Percentiles rank a stretch among this genome's conserved stretches.
Conservation (phyloP, 2,329 filamentous ascomycete genomes). For the Xylariaceae sp. region DNA sequence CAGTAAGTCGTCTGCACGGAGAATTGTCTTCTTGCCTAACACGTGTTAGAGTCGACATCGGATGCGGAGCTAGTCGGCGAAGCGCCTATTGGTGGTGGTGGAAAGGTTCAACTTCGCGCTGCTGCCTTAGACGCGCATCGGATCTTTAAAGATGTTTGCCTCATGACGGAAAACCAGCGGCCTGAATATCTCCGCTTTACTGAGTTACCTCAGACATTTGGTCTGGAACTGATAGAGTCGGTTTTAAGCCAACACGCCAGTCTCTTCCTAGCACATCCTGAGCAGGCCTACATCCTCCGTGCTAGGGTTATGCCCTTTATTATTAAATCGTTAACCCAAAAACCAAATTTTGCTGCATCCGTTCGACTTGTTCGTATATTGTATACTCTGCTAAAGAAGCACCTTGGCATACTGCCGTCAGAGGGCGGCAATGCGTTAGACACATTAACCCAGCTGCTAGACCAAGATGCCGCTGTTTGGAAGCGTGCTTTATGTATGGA, state of each 20-base stretch:
- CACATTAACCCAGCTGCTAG: slow-evolving; percentile 82
- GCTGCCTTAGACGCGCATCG: slow-evolving; percentile 86
- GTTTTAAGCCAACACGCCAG: slow-evolving; percentile 84
- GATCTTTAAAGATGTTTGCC: slow-evolving; percentile 88
- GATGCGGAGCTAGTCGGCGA: slow-evolving; percentile 68
- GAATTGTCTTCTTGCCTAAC: slow-evolving; percentile 6
- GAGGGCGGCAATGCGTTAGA: slow-evolving; percentile 86
- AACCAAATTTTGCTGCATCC: slow-evolving; percentile 79
- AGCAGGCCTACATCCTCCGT: slow-evolving; percentile 80
- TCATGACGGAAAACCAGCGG: slow-evolving; percentile 83
- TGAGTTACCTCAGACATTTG: slow-evolving; percentile 79
- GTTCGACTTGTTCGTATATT: slow-evolving; percentile 83
- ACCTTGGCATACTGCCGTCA: slow-evolving; percentile 73
- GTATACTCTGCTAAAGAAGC: slow-evolving; percentile 78
- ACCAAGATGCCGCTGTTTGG: slow-evolving; percentile 85
- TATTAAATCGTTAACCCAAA: slow-evolving; percentile 77
- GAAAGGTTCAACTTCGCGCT: slow-evolving; percentile 66
- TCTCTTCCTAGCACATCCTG: slow-evolving; percentile 78
- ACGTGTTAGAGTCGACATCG: slow-evolving; percentile 46
- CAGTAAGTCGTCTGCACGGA: slow-evolving; percentile 56
- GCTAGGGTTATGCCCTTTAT: slow-evolving; percentile 82
- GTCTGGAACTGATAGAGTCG: slow-evolving; percentile 90
- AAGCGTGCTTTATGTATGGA: slow-evolving; percentile 91
- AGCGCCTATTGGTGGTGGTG: slow-evolving; percentile 68
- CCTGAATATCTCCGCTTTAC: slow-evolving; percentile 83